Evolutionary conservation across 176 grass and related monocot species (phyloP).

Genomic region (Eleusine indica): DNA sequence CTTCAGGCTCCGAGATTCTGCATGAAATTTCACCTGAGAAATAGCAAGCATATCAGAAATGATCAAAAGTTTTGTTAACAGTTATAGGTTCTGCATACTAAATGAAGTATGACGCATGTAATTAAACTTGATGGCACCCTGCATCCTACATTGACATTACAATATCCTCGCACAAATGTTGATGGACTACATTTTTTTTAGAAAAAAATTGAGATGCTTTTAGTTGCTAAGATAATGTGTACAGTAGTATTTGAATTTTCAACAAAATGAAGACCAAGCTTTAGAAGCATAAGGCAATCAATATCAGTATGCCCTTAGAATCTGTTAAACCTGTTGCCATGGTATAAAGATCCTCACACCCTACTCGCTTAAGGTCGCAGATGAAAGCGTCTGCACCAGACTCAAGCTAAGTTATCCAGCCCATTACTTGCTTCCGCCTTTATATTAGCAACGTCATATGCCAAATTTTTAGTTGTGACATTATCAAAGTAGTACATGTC

Average conservation of each 20-base stretch:
- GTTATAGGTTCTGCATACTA: conserved; percentile 5
- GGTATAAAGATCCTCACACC: background rate
- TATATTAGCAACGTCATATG: background rate
- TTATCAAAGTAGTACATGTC: conserved; percentile 2
- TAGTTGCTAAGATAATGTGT: background rate
- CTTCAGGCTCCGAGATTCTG: conserved; percentile 58
- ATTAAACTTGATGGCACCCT: background rate
- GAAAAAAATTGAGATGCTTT: background rate
- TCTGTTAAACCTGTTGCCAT: background rate
- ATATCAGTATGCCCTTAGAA: background rate
- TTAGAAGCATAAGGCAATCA: background rate
- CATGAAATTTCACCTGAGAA: conserved; percentile 66
- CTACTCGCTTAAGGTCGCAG: background rate
- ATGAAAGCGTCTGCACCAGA: conserved; percentile 9
- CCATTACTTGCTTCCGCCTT: background rate
- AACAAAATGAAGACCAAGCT: background rate
- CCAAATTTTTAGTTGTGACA: conserved; percentile 5
- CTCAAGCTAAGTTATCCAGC: conserved; percentile 3
- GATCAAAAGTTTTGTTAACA: background rate
- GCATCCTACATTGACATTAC: background rate
- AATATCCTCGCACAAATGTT: background rate
- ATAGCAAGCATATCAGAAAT: conserved; percentile 29
- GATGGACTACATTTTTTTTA: background rate
- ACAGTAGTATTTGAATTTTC: background rate
- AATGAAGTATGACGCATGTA: background rate